These are phyloP conservation scores for Russula olivacea DNA, from an alignment of 768 basidiomycete genomes.

Conservation along the genomic window DNA sequence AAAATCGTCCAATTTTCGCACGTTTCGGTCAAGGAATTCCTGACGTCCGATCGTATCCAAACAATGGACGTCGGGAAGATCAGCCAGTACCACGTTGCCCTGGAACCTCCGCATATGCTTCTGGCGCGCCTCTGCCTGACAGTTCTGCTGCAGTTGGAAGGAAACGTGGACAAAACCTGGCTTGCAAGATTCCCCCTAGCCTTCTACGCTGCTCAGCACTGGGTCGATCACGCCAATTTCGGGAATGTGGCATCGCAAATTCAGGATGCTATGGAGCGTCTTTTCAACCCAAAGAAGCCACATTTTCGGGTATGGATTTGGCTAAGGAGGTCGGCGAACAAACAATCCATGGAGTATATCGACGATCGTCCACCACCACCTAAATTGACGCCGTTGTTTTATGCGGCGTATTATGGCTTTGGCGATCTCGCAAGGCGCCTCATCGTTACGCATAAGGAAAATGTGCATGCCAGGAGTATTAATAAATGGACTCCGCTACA, in stretches of 20 bases:
- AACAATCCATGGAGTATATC: neutral
- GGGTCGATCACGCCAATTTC: neutral
- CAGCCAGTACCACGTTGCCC: neutral
- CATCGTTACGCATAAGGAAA: neutral
- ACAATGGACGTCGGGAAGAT: neutral
- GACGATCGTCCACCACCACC: neutral
- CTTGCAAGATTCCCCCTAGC: neutral
- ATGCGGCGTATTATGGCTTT: neutral
- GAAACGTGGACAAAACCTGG: neutral
- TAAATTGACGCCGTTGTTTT: neutral
- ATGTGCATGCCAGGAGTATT: neutral
- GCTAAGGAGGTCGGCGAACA: neutral
- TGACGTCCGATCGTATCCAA: neutral
- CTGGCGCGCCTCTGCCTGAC: neutral
- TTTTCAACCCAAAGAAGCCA: neutral
- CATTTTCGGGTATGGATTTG: neutral
- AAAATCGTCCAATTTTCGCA: neutral
- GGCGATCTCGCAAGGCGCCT: neutral
- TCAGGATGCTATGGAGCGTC: neutral
- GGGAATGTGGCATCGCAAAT: neutral
- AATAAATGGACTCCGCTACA: neutral
- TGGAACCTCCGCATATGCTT: neutral
- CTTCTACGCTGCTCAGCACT: neutral
- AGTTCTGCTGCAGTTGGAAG: neutral
- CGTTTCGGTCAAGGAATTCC: neutral